These are phyloP conservation scores for Russula olivacea DNA, from an alignment of 768 basidiomycete genomes.

Conservation along the genomic window DNA sequence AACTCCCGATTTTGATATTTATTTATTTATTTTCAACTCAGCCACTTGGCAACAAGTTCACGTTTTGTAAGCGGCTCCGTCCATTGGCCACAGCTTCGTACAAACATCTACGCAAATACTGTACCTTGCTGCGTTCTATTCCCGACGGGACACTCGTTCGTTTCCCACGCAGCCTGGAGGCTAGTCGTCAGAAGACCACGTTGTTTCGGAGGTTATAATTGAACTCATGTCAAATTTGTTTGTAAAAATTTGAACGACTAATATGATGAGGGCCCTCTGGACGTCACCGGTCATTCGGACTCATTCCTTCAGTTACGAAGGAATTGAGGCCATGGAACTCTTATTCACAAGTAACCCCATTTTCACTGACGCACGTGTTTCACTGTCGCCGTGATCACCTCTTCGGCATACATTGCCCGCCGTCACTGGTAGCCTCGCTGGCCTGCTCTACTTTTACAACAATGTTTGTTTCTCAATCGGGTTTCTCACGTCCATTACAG, in stretches of 20 bases:
- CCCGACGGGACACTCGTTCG: too few species aligned
- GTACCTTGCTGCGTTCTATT: too few species aligned
- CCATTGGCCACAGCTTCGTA: too few species aligned
- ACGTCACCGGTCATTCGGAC: neutral
- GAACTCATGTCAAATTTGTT: conserved; percentile 16
- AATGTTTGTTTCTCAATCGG: conserved; percentile 3
- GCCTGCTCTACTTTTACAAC: neutral
- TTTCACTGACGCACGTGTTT: conserved; percentile 1
- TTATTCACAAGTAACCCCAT: neutral
- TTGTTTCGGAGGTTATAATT: conserved; percentile 6
- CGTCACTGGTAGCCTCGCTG: neutral
- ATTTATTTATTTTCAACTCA: conserved; percentile 4
- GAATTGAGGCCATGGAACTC: conserved; percentile 12
- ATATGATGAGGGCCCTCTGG: conserved; percentile 7
- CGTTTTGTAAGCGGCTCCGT: too few species aligned
- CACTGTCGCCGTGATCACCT: neutral
- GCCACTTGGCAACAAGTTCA: too few species aligned
- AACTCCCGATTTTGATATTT: neutral
- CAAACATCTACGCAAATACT: too few species aligned
- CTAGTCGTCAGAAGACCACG: conserved; percentile 1
- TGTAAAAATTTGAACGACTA: conserved; percentile 17
- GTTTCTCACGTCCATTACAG: neutral
- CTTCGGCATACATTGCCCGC: conserved; percentile 15
- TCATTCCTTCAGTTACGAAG: conserved; percentile 20
- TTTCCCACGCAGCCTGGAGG: neutral